Percentiles rank a stretch among this genome's conserved stretches.
Evolutionary conservation across 805 yeast species (phyloP).

Genomic region (Saccharomycopsis sp.): DNA sequence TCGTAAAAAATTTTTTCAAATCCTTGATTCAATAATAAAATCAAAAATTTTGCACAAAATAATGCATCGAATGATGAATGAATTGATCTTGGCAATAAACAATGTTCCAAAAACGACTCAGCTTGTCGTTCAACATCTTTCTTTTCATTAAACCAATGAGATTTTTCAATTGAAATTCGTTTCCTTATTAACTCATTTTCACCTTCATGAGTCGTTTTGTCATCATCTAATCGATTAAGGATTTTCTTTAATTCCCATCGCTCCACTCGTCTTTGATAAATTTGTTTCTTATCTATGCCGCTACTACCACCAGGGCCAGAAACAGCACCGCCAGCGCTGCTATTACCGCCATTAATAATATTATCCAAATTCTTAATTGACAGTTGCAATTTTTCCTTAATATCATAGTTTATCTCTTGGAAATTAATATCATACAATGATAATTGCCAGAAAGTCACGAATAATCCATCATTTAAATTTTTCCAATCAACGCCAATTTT

Average conservation of each 20-base stretch:
- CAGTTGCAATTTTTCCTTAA: slow-evolving; percentile 34
- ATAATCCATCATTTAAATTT: slow-evolving; percentile 35
- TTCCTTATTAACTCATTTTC: slow-evolving; percentile 31
- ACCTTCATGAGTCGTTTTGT: slow-evolving; percentile 37
- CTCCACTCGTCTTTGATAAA: slow-evolving; percentile 29
- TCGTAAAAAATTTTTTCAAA: slow-evolving; percentile 34
- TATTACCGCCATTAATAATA: slow-evolving; percentile 24
- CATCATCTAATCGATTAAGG: slow-evolving; percentile 30
- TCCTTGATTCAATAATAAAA: slow-evolving; percentile 38
- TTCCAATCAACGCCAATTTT: slow-evolving; percentile 24
- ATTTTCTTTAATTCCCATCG: slow-evolving; percentile 25
- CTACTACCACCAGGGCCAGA: too few species aligned
- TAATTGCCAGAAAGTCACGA: slow-evolving; percentile 64
- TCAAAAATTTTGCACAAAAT: slow-evolving; percentile 55
- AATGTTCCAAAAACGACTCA: slow-evolving; percentile 44
- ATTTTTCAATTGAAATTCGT: slow-evolving; percentile 28
- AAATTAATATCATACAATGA: slow-evolving; percentile 64
- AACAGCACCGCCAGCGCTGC: too few species aligned
- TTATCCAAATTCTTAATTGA: slow-evolving; percentile 29
- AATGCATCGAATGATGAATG: slow-evolving; percentile 83
- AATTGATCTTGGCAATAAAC: slow-evolving; percentile 68
- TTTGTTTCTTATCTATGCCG: slow-evolving; percentile 19
- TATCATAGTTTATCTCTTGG: slow-evolving; percentile 43
- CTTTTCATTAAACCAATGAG: slow-evolving; percentile 34
- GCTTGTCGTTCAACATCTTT: slow-evolving; percentile 24